phyloP scores from a whole-genome alignment of 2,329 filamentous ascomycete genomes.

The Penicillium sp. region DNA sequence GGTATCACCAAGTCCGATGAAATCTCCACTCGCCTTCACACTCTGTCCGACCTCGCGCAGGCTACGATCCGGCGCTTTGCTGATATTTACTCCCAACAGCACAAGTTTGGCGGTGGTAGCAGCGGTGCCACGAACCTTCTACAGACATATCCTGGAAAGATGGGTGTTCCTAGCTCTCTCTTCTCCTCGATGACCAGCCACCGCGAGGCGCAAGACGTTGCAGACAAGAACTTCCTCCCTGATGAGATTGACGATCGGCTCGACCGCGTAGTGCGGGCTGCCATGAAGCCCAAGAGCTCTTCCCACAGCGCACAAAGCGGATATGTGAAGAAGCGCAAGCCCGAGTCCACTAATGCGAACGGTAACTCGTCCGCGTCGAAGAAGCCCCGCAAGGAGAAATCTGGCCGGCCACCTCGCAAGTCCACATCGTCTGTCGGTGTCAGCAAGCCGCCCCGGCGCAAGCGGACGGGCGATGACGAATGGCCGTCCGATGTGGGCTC shows the following conservation, averaged over 20 bases:
- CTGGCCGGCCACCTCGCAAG: conserved; percentile 38
- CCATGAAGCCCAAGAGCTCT: conserved; percentile 65
- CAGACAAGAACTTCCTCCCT: conserved; percentile 82
- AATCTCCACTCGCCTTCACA: conserved; percentile 68
- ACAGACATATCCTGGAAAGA: conserved; percentile 80
- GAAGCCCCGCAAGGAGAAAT: conserved; percentile 43
- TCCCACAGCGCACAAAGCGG: conserved; percentile 31
- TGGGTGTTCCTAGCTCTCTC: conserved; percentile 78
- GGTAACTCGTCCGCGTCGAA: conserved; percentile 35
- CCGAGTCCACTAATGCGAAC: conserved; percentile 40
- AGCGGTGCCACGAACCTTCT: conserved; percentile 61
- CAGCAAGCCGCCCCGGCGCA: conserved; percentile 44
- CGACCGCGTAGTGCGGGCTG: conserved; percentile 74
- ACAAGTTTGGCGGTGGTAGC: conserved; percentile 50
- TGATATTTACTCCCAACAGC: conserved; percentile 78
- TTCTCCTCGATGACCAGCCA: conserved; percentile 79
- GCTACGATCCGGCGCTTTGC: conserved; percentile 83
- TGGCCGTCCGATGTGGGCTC: conserved; percentile 52
- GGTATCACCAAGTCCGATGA: conserved; percentile 66
- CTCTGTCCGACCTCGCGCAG: conserved; percentile 85
- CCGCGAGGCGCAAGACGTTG: conserved; percentile 80
- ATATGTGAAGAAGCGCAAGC: conserved; percentile 51
- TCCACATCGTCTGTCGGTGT: conserved; percentile 37
- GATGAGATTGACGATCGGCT: conserved; percentile 77
- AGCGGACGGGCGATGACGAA: conserved; percentile 48